Conservation (phyloP, 345 rosid genomes). For the Isatis tinctoria region DNA sequence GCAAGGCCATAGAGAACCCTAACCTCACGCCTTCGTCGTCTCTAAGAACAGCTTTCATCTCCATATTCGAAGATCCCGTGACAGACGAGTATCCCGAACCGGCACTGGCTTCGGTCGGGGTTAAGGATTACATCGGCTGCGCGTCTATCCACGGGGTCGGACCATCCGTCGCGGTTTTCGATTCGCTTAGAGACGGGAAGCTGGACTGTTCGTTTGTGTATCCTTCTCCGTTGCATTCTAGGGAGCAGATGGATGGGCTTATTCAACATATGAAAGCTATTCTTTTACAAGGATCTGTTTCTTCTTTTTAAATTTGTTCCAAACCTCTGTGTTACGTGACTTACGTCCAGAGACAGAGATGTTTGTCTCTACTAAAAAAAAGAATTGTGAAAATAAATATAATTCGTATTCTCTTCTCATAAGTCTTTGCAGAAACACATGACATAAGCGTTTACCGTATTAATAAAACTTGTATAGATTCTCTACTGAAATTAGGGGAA, state of each 20-base stretch:
- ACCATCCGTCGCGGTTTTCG: conserved; percentile 59
- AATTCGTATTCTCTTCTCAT: not conserved
- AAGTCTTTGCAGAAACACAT: not conserved
- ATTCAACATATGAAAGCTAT: conserved; percentile 48
- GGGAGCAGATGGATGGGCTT: conserved; percentile 61
- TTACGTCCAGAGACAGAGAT: not conserved
- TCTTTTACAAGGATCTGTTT: conserved; percentile 38
- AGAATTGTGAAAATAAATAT: not conserved
- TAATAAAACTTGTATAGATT: too few species aligned
- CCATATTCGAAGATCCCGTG: conserved; percentile 69
- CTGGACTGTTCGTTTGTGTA: conserved; percentile 66
- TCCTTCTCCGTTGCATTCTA: conserved; percentile 74
- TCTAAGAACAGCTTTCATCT: conserved; percentile 55
- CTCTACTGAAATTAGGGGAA: too few species aligned
- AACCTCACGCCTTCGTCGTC: conserved; percentile 63
- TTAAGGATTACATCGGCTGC: conserved; percentile 60
- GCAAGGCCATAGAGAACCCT: conserved; percentile 82
- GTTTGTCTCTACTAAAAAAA: not conserved
- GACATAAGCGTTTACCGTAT: not conserved
- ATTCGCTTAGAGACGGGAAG: conserved; percentile 54
- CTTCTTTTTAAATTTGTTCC: not conserved
- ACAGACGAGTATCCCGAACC: conserved; percentile 26
- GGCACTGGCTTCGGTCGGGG: conserved; percentile 32
- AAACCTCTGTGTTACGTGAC: not conserved
- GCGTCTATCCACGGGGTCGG: conserved; percentile 73